phyloP scores from a whole-genome alignment of 2,329 filamentous ascomycete species.

The Emydomyces testavorans region DNA sequence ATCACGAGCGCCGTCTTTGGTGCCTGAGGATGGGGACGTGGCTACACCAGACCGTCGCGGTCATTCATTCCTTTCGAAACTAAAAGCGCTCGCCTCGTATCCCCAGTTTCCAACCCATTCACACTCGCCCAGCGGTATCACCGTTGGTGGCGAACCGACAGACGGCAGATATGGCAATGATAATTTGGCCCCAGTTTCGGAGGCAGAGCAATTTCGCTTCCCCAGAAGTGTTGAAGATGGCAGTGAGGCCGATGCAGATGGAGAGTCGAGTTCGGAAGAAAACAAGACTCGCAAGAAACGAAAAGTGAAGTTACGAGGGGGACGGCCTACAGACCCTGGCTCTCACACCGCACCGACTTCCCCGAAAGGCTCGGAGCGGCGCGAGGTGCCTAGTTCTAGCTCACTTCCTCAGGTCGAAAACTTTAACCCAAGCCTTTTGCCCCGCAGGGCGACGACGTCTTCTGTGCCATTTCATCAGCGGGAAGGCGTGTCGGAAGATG shows the following conservation, averaged over 20 bases:
- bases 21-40: constrained; percentile 49
- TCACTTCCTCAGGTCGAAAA: constrained; percentile 34
- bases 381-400: constrained; percentile 36
- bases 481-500: constrained; percentile 62
- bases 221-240: constrained; percentile 47
- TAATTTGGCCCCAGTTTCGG: constrained; percentile 38
- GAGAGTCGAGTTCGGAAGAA: constrained; percentile 78
- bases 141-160: constrained; percentile 28
- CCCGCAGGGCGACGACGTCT: constrained; percentile 55
- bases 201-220: constrained; percentile 41
- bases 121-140: constrained; percentile 39
- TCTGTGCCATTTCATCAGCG: constrained; percentile 46
- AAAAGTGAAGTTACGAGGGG: constrained; percentile 54
- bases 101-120: constrained; percentile 40
- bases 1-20: constrained; percentile 54
- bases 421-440: constrained; percentile 42
- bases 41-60: constrained; percentile 46
- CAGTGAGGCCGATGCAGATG: constrained; percentile 65
- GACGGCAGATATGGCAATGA: constrained; percentile 32
- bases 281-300: constrained; percentile 41
- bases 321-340: constrained; percentile 45
- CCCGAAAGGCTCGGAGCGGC: constrained; percentile 37
- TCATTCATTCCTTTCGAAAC: constrained; percentile 62
- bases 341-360: constrained; percentile 58
- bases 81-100: constrained; percentile 59